A percentile compares a stretch with the other conserved stretches of the same genome.
phyloP scores from a whole-genome alignment of 2,329 filamentous ascomycete species.

The Aspergillus sp. region DNA sequence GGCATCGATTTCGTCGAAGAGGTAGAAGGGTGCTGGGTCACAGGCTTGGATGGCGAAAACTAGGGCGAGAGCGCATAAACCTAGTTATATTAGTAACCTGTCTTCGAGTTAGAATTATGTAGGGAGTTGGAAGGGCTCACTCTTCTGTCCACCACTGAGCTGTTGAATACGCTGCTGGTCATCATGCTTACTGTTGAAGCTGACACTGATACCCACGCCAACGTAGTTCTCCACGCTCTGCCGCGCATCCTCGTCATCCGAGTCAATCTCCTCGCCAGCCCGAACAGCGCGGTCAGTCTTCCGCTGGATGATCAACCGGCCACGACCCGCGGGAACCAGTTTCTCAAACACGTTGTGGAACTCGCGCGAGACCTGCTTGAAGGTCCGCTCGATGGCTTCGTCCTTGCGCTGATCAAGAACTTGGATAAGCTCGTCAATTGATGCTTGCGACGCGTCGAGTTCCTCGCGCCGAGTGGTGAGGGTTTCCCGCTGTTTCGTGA shows the following conservation, averaged over 20 bases:
- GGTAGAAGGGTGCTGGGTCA: slow-evolving; percentile 95
- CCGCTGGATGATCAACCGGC: slow-evolving; percentile 85
- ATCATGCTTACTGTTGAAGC: slow-evolving; percentile 97
- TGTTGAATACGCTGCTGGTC: slow-evolving; percentile 98
- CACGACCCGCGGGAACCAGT: slow-evolving; percentile 87
- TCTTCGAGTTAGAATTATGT: not conserved
- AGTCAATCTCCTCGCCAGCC: slow-evolving; percentile 60
- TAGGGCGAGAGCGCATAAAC: slow-evolving; percentile 90
- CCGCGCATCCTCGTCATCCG: slow-evolving; percentile 57
- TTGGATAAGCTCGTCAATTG: slow-evolving; percentile 86
- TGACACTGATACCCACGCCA: slow-evolving; percentile 92
- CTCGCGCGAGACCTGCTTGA: slow-evolving; percentile 93
- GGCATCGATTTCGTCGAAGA: slow-evolving; percentile 98
- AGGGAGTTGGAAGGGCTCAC: slow-evolving; percentile 46
- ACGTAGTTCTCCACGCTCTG: slow-evolving; percentile 83
- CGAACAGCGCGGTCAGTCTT: slow-evolving; percentile 65
- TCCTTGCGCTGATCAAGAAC: slow-evolving; percentile 94
- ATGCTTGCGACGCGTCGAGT: slow-evolving; percentile 75
- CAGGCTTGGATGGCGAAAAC: slow-evolving; percentile 99
- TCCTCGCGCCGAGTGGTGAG: slow-evolving; percentile 78
- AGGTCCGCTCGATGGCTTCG: slow-evolving; percentile 95
- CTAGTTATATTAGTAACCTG: slow-evolving; percentile 37
- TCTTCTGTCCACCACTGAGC: slow-evolving; percentile 94
- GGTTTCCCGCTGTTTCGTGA: slow-evolving; percentile 83
- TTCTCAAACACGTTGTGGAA: slow-evolving; percentile 92